Percentiles rank a stretch among this genome's conserved stretches.
phyloP scores from a whole-genome alignment of 169 alveolate genomes.

The Plasmodium cynomolgi region DNA sequence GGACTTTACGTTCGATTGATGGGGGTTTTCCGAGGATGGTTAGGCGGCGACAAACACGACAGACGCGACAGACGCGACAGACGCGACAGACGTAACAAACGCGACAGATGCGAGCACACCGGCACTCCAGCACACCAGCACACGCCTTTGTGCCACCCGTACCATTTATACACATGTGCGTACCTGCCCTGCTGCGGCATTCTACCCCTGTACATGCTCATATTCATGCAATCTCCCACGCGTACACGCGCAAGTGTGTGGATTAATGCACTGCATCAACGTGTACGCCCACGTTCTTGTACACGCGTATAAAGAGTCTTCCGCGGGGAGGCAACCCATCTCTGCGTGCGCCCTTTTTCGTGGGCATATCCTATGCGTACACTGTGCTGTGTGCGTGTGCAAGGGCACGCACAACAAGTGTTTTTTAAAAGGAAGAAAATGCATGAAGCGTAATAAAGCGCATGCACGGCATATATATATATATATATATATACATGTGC shows the following conservation, averaged over 20 bases:
- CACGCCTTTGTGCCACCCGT: background rate
- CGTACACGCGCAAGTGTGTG: background rate
- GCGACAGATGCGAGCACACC: background rate
- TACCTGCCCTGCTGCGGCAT: background rate
- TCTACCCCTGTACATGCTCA: background rate
- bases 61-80: background rate
- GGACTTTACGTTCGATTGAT: constrained; percentile 68
- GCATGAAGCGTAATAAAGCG: background rate
- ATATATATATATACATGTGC: background rate
- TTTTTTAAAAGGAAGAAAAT: constrained; percentile 8
- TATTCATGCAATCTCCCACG: background rate
- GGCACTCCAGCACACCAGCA: background rate
- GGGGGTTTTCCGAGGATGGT: background rate
- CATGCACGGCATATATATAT: background rate
- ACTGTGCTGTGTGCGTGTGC: background rate
- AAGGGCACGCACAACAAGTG: background rate
- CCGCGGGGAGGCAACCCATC: background rate
- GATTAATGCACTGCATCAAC: background rate
- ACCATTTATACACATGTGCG: background rate
- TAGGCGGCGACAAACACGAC: background rate
- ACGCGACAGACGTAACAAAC: background rate
- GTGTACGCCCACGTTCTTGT: background rate
- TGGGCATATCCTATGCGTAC: background rate
- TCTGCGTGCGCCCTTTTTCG: background rate
- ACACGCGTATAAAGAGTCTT: background rate